Evolutionary conservation across 192 early-diverging fungal species (phyloP).

Genomic region (Podila epigama): DNA sequence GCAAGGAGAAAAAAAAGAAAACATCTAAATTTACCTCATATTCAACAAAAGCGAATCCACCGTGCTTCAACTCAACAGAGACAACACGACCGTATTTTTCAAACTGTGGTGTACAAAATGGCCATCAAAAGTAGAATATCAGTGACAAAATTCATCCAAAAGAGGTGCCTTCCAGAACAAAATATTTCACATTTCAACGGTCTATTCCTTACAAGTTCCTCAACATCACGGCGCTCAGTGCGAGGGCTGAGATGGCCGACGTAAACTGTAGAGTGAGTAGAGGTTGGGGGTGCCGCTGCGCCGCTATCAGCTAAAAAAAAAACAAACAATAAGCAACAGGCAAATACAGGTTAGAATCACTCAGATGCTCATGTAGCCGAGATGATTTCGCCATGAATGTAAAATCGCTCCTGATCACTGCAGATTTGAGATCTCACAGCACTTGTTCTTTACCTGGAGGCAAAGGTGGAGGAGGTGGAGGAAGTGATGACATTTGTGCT

Average conservation of each 20-base stretch:
- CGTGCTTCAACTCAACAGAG: constrained; percentile 60
- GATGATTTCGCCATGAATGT: too few species aligned
- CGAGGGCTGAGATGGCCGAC: constrained; percentile 58
- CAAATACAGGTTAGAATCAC: background rate
- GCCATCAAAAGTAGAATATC: background rate
- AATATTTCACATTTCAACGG: background rate
- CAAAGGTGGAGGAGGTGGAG: constrained; percentile 42
- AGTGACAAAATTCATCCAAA: background rate
- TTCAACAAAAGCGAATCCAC: constrained; percentile 63
- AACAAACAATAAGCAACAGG: background rate
- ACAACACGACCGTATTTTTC: constrained; percentile 59
- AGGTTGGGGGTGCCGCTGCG: constrained; percentile 17
- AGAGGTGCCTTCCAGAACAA: background rate
- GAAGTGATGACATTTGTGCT: constrained; percentile 24
- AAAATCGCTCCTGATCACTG: background rate
- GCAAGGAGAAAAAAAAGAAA: background rate
- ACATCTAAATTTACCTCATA: constrained; percentile 48
- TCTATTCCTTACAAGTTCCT: constrained; percentile 52
- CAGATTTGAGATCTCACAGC: too few species aligned
- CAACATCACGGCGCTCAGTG: constrained; percentile 60
- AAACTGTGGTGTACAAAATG: constrained; percentile 36
- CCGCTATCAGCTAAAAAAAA: constrained; percentile 10
- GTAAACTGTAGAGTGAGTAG: constrained; percentile 51
- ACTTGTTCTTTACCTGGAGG: constrained; percentile 27
- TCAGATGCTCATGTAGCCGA: background rate